Evolutionary conservation across 495 filamentous ascomycete species (phyloP), one percentile per base, ranked within the genome.

Genomic region (Pseudomonodictys pantanalensis): DNA sequence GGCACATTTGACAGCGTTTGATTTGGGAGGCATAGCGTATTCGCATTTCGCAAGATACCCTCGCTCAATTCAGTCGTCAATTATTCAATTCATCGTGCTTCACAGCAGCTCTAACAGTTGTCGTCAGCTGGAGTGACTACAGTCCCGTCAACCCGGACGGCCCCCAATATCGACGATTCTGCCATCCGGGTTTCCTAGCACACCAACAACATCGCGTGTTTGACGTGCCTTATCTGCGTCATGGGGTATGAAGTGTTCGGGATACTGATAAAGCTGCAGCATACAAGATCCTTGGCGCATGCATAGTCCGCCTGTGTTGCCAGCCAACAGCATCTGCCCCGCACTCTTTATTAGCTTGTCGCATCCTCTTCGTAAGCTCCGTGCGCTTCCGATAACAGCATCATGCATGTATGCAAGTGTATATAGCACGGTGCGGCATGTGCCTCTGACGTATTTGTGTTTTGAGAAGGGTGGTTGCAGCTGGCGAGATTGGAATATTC

Each of bases 211-310:
- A n/a, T n/a, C n/a, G n/a, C n/a, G n/a, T n/a, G n/a, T n/a, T n/a
- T n/a, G n/a, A n/a, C n/a, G n/a, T n/a, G n/a, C n/a, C 58, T 61
- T 61, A 61, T 61, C 58, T n/a, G 58, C 58, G 42, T 61, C 58
- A 55, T 47, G 6, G n/a, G 38, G 15, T 15, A 18, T 18, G n/a
- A 41, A n/a, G 15, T 18, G 12, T 41, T 42, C 30, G 39, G 51
- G 50, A 49, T 61, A 43, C 50, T 61, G 58, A 61, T 61, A 61
- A 61, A 41, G 42, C 11, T 61, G 58, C 38, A 41, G 15, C n/a
- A n/a, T n/a, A n/a, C n/a, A n/a, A n/a, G n/a, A n/a, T n/a, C n/a
- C n/a, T n/a, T n/a, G n/a, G n/a, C n/a, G n/a, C n/a, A n/a, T n/a
- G n/a, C n/a, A n/a, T n/a, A n/a, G n/a, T n/a, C n/a, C n/a, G n/a